Evolutionary conservation across 1,284 basidiomycete genomes (phyloP), one percentile per base, ranked within the genome.

Genomic region (Cryptococcus hybrid): DNA sequence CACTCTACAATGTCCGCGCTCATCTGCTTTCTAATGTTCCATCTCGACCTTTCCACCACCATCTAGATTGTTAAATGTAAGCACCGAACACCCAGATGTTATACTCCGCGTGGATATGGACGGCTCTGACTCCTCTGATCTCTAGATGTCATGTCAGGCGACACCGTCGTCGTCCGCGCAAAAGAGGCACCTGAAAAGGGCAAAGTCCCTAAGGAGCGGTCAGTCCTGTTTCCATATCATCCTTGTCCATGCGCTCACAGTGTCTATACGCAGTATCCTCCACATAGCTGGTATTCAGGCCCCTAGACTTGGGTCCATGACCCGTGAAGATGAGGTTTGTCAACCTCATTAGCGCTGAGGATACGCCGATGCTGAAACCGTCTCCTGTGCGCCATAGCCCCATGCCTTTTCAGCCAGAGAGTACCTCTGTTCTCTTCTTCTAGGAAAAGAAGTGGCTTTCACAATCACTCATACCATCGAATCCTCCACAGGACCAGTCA

Each of bases 381-480:
- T 18, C 18, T 18, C 18, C 18, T 18, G 18, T 18, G 18, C 30
- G 43, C 39, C 18, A 12, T 64, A 93, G 89, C 86, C 88, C 7
- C 92, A 88, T 84, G 90, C 93, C 4, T 97, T 89, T 73, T 89
- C 94, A 71, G 87, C 92, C 45, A 88, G 95, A 69, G 95, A 98
- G 80, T 96, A 88, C 78, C 82, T 98, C 42, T 88, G 94, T 51
- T 80, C 85, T 42, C 80, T 92, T 53, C 82, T 87, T 15, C 91
- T 98, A 53, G 94, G 93, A 63, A 94, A 95, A 73, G 87, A 94
- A 77, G 84, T 79, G 34, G 73, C 74, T 18, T 75, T 77, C 59
- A 71, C 55, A 51, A 70, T 79, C 55, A 72, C 73, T 2, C 77
- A 78, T 61, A 71, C 71, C 36, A 58, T 77, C 30, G 62, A 63